Base-by-base conservation (phyloP, 2,329 filamentous ascomycete species). In the Penicillium sp. region DNA sequence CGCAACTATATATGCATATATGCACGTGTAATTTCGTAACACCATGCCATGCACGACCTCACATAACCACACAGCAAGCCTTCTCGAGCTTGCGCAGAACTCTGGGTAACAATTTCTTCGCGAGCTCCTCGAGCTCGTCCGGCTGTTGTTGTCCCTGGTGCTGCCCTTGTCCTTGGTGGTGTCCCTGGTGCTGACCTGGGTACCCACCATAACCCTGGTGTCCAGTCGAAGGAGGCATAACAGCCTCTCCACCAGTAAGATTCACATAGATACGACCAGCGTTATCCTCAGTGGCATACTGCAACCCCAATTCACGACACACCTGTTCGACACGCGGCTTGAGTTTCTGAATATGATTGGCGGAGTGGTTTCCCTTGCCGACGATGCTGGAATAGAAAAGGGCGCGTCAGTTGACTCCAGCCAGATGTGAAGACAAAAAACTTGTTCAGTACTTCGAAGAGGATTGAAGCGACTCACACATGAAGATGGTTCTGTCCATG, bases 251-350 rank as follows among this genome's bases (percentile, higher is more conserved):
- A 47, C 90, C 89, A 58, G 86, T 82, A 56, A 97, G 76, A 65
- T 96, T 87, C 54, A 97, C 82, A 66, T 89, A 95, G 35, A 99
- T 91, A 13, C 90, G 77, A 0, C 93, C 93, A 8, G 86, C 87
- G 61, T 99, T 97, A 41, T 87, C 85, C 75, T 97, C 93, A 1
- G 89, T 95, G 49, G 80, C 73, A 71, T 87, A 96, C 62, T 90
- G 80, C 46, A 99, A 76, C 0, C 91, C 89, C 37, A 95, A 72
- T 67, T 96, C 87, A 41, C 77, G 80, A 71, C 92, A 95, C 41
- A 97, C 77, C 67, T 88, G 80, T 74, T 97, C 91, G 36, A 97
- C 89, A 53, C 88, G 80, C n/a, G 93, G 93, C 74, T 95, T 96
- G 71, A 99, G 84, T 77, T 93, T 96, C 71, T 95, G 89, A 19